Evolutionary conservation across 345 rosid genomes (phyloP), one percentile per base, ranked within the genome.

Genomic region (Tarenaya hassleriana): DNA sequence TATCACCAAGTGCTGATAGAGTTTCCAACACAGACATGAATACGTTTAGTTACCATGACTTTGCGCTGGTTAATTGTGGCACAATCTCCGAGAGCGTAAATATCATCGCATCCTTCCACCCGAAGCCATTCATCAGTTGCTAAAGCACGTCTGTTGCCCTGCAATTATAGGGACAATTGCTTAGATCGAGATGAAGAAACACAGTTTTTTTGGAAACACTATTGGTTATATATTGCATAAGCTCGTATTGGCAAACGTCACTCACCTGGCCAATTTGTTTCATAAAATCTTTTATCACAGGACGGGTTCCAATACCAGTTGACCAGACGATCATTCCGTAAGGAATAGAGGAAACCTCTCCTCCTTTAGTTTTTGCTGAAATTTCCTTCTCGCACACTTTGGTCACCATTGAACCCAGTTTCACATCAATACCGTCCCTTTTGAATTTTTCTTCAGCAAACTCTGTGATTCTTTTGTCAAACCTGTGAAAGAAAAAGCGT

Each of bases 301-400:
- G 83, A 46, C 71, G 88, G 41, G 92, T 75, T 62, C 94, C 98
- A 67, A 88, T 88, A 52, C 98, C 98, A 47, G 98, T 92, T 64
- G 98, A 92, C 98, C 96, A 92, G 67, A 92, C 94, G 51, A 78
- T 81, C 98, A 92, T 82, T 50, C 98, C 98, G 55, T 88, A 88
- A 18, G 96, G 96, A 29, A 80, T 79, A 29, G 82, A 56, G 37
- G 77, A 51, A 41, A 59, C 65, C 59, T 76, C 75, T 29, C 86
- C 95, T 52, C 71, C 86, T 59, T 70, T 83, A 50, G 43, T 81
- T 77, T 81, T 92, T 7, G 96, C 80, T 34, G 82, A 77, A 47
- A 92, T 92, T 51, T 84, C 98, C 56, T 81, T 79, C 18, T 79
- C 88, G 48, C 75, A 70, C 52, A 92, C 83, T 58, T 80, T 78